Conservation (phyloP, 495 filamentous ascomycete genomes). For the Penicillium alfredii region DNA sequence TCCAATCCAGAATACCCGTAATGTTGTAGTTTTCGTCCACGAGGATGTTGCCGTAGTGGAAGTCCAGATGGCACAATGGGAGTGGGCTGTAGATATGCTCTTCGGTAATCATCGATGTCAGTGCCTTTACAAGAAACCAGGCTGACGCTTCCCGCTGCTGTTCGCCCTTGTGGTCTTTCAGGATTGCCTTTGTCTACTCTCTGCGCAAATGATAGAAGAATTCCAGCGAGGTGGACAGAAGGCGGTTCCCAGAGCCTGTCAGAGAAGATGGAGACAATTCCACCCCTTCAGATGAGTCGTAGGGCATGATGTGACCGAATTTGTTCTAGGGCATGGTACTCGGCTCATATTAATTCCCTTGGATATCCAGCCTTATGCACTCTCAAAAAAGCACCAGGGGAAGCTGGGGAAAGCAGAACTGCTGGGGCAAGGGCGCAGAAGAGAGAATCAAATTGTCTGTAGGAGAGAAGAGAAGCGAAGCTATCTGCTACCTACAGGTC, state of each 20-base stretch:
- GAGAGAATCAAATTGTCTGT: too few relatives aligned
- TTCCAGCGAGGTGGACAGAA: conserved; percentile 3
- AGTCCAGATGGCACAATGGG: conserved; percentile 7
- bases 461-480: too few relatives aligned
- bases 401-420: too few relatives aligned
- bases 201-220: conserved; percentile 6
- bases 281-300: neutral
- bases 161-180: neutral
- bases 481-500: too few relatives aligned
- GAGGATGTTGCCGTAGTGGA: conserved; percentile 10
- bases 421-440: too few relatives aligned
- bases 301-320: conserved; percentile 2
- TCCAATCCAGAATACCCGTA: conserved; percentile 9
- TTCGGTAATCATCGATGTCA: conserved; percentile 7
- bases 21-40: conserved; percentile 6
- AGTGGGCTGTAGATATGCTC: conserved; percentile 9
- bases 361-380: too few relatives aligned
- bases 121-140: conserved; percentile 6
- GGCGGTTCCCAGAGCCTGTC: neutral
- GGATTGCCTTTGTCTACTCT: conserved; percentile 4
- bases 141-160: conserved; percentile 1
- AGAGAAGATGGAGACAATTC: neutral
- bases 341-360: too few relatives aligned
- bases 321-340: conserved; percentile 4
- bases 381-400: too few relatives aligned